Conservation (phyloP, 805 yeast genomes). For the Candida succiphila region DNA sequence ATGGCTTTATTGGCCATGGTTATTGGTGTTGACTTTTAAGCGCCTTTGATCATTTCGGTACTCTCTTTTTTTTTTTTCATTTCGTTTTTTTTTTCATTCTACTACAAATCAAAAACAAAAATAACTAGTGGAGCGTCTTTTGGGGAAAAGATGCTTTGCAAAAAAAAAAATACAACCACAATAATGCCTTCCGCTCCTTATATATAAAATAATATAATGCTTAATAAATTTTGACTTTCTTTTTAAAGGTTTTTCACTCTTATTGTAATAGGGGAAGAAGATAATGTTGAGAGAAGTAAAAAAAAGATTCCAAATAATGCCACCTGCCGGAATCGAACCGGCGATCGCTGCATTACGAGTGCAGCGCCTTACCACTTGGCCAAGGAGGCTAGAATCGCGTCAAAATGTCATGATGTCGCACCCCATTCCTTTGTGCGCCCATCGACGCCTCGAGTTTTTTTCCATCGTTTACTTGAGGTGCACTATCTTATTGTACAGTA, state of each 20-base stretch:
- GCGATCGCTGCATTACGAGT: conserved; percentile 36
- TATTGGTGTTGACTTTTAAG: conserved; percentile 78
- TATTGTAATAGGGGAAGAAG: not conserved
- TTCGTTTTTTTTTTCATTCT: not conserved
- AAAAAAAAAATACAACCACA: not conserved
- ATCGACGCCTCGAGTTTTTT: too few species aligned
- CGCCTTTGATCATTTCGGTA: too few species aligned
- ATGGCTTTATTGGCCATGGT: conserved; percentile 99
- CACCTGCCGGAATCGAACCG: conserved; percentile 34
- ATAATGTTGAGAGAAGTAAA: not conserved
- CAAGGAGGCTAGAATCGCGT: conserved; percentile 23
- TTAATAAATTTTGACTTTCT: too few species aligned
- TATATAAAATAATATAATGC: too few species aligned
- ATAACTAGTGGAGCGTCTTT: not conserved
- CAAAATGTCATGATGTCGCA: too few species aligned
- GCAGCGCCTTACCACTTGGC: conserved; percentile 39
- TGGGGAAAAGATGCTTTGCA: not conserved
- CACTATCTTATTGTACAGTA: too few species aligned
- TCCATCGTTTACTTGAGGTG: too few species aligned
- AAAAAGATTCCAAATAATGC: conserved; percentile 11
- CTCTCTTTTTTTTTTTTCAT: not conserved
- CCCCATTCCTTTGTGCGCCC: too few species aligned
- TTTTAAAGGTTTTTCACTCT: not conserved
- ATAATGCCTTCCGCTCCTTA: not conserved
- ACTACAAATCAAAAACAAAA: not conserved